Conservation (phyloP, 306 rosid genomes). For the Cicer yamashitae region DNA sequence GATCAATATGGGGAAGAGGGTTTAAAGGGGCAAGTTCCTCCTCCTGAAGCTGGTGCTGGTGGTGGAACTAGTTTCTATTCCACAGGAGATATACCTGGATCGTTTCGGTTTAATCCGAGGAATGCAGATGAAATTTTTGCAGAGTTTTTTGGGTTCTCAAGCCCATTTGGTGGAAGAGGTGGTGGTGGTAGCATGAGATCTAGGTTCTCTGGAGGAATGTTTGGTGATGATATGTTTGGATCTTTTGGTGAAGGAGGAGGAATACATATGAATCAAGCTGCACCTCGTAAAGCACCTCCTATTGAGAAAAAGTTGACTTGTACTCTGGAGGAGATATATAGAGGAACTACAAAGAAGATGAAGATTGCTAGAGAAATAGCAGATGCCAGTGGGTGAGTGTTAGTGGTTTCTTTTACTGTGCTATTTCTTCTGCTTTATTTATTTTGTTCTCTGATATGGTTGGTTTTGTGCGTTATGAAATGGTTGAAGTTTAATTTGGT, state of each 20-base stretch:
- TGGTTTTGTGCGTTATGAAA: slow-evolving; percentile 16
- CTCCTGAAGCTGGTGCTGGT: slow-evolving; percentile 62
- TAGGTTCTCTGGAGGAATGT: slow-evolving; percentile 63
- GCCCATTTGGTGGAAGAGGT: slow-evolving; percentile 65
- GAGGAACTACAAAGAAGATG: slow-evolving; percentile 67
- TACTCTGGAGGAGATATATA: slow-evolving; percentile 66
- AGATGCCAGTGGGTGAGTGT: slow-evolving; percentile 63
- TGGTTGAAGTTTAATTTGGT: slow-evolving; percentile 12
- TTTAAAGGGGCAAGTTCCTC: slow-evolving; percentile 72
- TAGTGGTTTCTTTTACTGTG: background rate
- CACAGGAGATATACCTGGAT: slow-evolving; percentile 64
- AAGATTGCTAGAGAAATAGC: slow-evolving; percentile 69
- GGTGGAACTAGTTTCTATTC: slow-evolving; percentile 62
- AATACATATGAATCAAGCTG: slow-evolving; percentile 52
- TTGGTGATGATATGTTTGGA: slow-evolving; percentile 63
- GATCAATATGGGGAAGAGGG: slow-evolving; percentile 85
- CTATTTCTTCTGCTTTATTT: background rate
- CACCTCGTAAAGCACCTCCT: slow-evolving; percentile 59
- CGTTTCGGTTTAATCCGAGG: slow-evolving; percentile 70
- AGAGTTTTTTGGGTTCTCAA: slow-evolving; percentile 64
- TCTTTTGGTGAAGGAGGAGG: slow-evolving; percentile 61
- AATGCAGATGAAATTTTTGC: slow-evolving; percentile 70
- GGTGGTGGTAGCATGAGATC: slow-evolving; percentile 57
- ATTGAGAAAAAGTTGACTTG: slow-evolving; percentile 67
- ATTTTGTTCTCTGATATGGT: background rate